Percentiles rank a stretch among this genome's conserved stretches.
Evolutionary conservation across 2,329 filamentous ascomycete genomes (phyloP).

Genomic region (Colletotrichum plurivorum): DNA sequence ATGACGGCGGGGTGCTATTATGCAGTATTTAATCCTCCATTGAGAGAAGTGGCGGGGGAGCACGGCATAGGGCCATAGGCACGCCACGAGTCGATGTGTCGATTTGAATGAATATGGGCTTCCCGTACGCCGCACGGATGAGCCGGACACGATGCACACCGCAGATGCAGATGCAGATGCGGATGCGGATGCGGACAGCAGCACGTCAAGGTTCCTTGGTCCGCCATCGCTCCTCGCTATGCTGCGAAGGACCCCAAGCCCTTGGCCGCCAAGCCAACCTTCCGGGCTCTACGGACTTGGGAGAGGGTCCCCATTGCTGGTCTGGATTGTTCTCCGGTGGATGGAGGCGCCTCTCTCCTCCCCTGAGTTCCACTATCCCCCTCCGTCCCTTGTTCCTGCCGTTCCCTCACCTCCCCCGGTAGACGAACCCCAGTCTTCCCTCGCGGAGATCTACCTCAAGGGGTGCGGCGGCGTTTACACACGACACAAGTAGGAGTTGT

Average conservation of each 20-base stretch:
- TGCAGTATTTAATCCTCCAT: constrained; percentile 19
- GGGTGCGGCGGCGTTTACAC: neutral
- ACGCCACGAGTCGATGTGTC: constrained; percentile 3
- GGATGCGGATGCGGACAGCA: constrained; percentile 12
- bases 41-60: constrained; percentile 8
- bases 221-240: constrained; percentile 16
- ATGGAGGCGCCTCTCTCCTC: constrained; percentile 12
- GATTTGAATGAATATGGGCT: constrained; percentile 7
- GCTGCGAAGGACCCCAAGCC: constrained; percentile 17
- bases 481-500: too few species aligned
- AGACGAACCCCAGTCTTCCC: neutral
- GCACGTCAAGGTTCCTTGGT: constrained; percentile 35
- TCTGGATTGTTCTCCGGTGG: constrained; percentile 4
- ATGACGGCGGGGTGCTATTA: neutral
- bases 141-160: constrained; percentile 32
- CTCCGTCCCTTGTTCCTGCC: constrained; percentile 1
- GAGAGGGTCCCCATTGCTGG: neutral
- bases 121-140: constrained; percentile 17
- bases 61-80: neutral
- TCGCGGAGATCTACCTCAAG: constrained; percentile 11
- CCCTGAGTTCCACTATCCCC: neutral
- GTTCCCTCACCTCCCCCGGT: neutral
- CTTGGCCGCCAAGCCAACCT: constrained; percentile 34
- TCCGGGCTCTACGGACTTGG: constrained; percentile 21
- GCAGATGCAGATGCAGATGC: constrained; percentile 17